Base-by-base conservation (phyloP, 2,329 filamentous ascomycete genomes). In the Fusarium clavum region DNA sequence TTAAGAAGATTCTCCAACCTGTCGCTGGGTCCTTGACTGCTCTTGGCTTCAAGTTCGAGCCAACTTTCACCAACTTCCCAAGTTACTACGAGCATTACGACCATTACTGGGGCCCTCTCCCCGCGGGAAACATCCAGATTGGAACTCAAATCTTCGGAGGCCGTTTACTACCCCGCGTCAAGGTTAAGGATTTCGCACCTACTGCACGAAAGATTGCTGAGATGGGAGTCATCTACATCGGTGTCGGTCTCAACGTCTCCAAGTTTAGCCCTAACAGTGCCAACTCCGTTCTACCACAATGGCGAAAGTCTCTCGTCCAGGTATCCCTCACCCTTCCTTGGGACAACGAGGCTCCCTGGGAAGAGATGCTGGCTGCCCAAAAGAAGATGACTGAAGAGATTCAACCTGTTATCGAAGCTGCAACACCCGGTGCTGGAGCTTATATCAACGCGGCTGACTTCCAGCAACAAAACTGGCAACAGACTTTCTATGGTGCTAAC, bases 401-500 rank as follows among this genome's bases (percentile, higher is more conserved):
- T 0, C 68, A 73, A 20, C 74, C 76, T 2, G 32, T 76, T 0
- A 68, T 79, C 7, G 73, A 76, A 34, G 71, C 68, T 3, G 77
- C 81, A 9, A 83, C 83, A 0, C 82, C 83, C 1, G 79, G 78
- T 1, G 77, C 79, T 6, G 83, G 82, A 2, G 76, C 81, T 3
- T 86, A 87, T 68, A 78, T 85, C 78, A 87, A 86, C 64, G 86
- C 88, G 76, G 85, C 82, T 1, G 81, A 86, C 71, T 83, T 84
- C 52, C 76, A 77, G 32, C 78, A 85, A 66, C 76, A 74, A 0
- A 62, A 82, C 34, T 86, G 79, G 75, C 78, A 85, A 73, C 34
- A 79, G 13, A 76, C 70, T 3, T 86, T 86, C 68, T 87, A 81
- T 60, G 85, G 85, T 0, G 53, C 12, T 3, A 85, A 85, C 58